Base-by-base conservation (phyloP, 2,329 filamentous ascomycete species). In the Colletotrichum destructivum region DNA sequence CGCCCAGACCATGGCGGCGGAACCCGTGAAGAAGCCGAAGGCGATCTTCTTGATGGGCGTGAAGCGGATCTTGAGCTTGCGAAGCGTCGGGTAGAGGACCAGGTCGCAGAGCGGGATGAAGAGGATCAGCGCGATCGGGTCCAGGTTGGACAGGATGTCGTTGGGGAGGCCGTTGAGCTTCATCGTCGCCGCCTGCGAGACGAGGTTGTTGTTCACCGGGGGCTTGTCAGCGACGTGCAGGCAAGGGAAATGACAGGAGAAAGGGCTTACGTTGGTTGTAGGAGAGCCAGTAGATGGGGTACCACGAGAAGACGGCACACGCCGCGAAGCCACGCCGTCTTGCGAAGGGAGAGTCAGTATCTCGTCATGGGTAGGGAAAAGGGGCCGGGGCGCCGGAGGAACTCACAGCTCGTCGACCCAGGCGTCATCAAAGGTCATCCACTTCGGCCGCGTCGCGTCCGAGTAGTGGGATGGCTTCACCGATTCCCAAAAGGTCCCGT, bases 391-490 rank as follows among this genome's bases (percentile, higher is more conserved):
- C 31, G 9, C 16, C 4, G 44, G 16, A 6, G 66, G 35, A 18
- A 70, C 69, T 55, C 23, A 72, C 38, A 94, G 87, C 78, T 94
- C 92, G 77, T 94, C 92, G 47, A 95, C 92, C 92, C 92, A 95
- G 23, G 88, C 88, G 75, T 95, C 93, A 74, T 95, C 92, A 76
- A 94, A 94, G 2, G 88, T 92, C 91, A 95, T 95, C 91, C 92
- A 94, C 0, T 76, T 75, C 0, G 90, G 92, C 47, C 88, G 89
- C 60, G 82, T 81, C 23, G 82, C 82, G 52, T 86, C 83, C 26
- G 85, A 84, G 49, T 93, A 87, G n/a, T 83, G 82, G 74, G 89
- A 92, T 1, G 92, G 93, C 84, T 93, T 94, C 71, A 91, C 90
- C 11, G 83, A 83, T 47, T 93, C 88, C 90, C 92, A 95, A 81